Percentiles rank a stretch among this genome's conserved stretches.
Conservation (phyloP, 176 grass and related monocot species). For the Rhynchospora breviuscula region DNA sequence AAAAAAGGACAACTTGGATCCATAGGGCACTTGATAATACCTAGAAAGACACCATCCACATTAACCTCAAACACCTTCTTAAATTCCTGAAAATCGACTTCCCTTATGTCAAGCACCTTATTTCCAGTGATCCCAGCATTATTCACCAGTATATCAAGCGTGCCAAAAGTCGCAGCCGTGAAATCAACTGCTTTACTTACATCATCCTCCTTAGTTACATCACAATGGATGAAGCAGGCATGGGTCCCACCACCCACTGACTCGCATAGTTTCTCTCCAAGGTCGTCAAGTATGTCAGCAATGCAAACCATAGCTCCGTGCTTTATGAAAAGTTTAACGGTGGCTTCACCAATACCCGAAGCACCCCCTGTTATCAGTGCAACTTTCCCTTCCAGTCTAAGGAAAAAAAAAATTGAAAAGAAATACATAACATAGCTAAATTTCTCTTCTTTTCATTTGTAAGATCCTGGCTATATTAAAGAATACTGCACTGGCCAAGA, state of each 20-base stretch:
- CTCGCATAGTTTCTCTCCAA: slow-evolving; percentile 45
- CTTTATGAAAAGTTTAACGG: slow-evolving; percentile 60
- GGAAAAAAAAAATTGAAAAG: background rate
- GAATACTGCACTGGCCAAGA: background rate
- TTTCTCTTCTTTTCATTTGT: background rate
- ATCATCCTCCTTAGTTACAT: slow-evolving; percentile 59
- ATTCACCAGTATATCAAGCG: slow-evolving; percentile 80
- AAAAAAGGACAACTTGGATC: background rate
- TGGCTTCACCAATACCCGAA: slow-evolving; percentile 70
- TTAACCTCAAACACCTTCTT: slow-evolving; percentile 69
- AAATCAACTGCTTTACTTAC: slow-evolving; percentile 54
- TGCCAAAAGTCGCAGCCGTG: slow-evolving; percentile 35
- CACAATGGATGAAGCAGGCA: slow-evolving; percentile 57
- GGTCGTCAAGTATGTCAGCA: slow-evolving; percentile 54
- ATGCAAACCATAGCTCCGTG: slow-evolving; percentile 87
- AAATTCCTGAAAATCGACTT: slow-evolving; percentile 37
- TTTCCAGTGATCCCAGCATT: slow-evolving; percentile 57
- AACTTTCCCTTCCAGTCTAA: slow-evolving; percentile 69
- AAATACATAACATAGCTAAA: background rate
- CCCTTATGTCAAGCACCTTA: slow-evolving; percentile 60
- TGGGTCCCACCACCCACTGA: slow-evolving; percentile 33
- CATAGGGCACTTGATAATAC: background rate
- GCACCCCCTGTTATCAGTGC: slow-evolving; percentile 76
- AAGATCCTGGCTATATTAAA: background rate
- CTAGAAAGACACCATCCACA: slow-evolving; percentile 53